A percentile compares a stretch with the other conserved stretches of the same genome.
Evolutionary conservation across 108 stramenopile genomes (phyloP).

Genomic region (Skeletonema costatum): DNA sequence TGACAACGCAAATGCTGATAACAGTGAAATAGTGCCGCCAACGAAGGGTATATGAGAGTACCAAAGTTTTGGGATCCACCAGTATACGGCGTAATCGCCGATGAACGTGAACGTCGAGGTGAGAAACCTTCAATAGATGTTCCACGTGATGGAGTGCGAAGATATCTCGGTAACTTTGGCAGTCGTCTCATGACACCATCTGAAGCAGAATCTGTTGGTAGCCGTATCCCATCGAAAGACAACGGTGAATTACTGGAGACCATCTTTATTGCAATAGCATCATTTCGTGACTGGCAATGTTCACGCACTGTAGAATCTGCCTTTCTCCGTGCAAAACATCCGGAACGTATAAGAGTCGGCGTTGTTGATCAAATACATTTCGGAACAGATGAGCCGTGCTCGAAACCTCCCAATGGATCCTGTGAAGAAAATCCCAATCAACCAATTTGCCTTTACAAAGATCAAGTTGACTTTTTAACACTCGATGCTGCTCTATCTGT

Average conservation of each 20-base stretch:
- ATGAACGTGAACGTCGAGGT: conserved; percentile 22
- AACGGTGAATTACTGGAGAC: conserved; percentile 52
- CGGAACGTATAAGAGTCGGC: conserved; percentile 79
- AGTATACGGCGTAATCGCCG: conserved; percentile 30
- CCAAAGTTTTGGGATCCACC: conserved; percentile 54
- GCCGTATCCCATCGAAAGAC: conserved; percentile 22
- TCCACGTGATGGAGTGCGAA: conserved; percentile 45
- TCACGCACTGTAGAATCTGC: conserved; percentile 72
- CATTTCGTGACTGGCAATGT: conserved; percentile 85
- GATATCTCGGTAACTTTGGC: conserved; percentile 77
- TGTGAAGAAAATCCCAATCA: conserved; percentile 69
- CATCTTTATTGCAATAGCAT: conserved; percentile 76
- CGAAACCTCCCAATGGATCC: conserved; percentile 48
- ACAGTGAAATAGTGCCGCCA: not conserved
- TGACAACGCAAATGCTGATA: not conserved
- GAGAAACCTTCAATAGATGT: not conserved
- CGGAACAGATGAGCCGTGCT: conserved; percentile 42
- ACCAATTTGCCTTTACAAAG: conserved; percentile 60
- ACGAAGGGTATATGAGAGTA: conserved; percentile 40
- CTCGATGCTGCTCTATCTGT: conserved; percentile 73
- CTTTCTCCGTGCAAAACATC: conserved; percentile 73
- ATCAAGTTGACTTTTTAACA: conserved; percentile 67
- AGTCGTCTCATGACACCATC: conserved; percentile 63
- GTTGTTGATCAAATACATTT: conserved; percentile 76
- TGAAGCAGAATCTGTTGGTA: conserved; percentile 70